Evolutionary conservation across 805 yeast genomes (phyloP), one percentile per base, ranked within the genome.

Genomic region (Candida bentonensis): DNA sequence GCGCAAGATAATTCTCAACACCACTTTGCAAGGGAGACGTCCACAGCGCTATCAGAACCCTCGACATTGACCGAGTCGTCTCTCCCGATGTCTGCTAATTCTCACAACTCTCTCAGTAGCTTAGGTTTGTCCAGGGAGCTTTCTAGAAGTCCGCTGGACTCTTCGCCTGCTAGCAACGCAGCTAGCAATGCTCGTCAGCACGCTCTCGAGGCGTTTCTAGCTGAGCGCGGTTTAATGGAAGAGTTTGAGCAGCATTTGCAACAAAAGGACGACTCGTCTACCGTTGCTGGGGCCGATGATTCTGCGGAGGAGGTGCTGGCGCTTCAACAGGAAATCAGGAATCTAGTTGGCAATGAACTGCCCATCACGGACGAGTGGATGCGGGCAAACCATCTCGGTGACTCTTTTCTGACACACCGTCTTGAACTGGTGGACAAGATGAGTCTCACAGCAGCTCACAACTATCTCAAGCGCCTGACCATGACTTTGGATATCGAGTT

Each of bases 281-380:
- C 5, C 7, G 17, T 9, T 4, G 5, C 20, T 17, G n/a, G 5
- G 36, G 17, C 7, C 36, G 5, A 9, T 30, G 36, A 9, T n/a
- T 17, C 36, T 11, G 36, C 7, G n/a, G 13, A 11, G 7, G 7
- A 30, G n/a, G 17, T 30, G 5, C 20, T 30, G 11, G 20, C 7
- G 20, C n/a, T 30, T 11, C 17, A 30, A n/a, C 36, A n/a, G n/a
- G 17, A 9, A 30, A 30, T 30, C 5, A 9, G 36, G 5, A 9
- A 4, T 30, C 36, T 30, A 5, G 17, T n/a, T 13, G 36, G 36
- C 7, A 5, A 9, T 13, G 36, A 30, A 30, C 5, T 30, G 5
- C 36, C 36, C 20, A 30, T 30, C 20, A 30, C 36, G 17, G 36
- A 30, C 20, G 17, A 30, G 36, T 30, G 36, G 36, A 30, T 30